Evolutionary conservation across 768 basidiomycete genomes (phyloP).

Genomic region (Mrakia frigida): DNA sequence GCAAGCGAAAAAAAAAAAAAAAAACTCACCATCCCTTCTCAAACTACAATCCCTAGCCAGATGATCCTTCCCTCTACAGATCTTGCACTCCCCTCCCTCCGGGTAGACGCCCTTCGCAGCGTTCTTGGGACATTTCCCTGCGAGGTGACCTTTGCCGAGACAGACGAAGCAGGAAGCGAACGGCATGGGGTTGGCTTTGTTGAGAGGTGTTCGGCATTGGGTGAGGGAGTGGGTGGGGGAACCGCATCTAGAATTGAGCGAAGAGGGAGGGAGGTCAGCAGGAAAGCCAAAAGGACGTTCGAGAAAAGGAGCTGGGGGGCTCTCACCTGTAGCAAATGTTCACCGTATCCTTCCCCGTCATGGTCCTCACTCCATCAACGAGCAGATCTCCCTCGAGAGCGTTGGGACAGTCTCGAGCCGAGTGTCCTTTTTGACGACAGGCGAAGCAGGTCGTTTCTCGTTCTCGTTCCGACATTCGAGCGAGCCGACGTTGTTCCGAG

Average conservation of each 20-base stretch:
- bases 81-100: constrained; percentile 78
- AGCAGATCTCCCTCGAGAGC: constrained; percentile 37
- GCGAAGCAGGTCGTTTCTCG: constrained; percentile 72
- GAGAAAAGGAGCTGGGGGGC: neutral
- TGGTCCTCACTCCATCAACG: constrained; percentile 21
- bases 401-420: constrained; percentile 72
- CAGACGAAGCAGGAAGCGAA: constrained; percentile 93
- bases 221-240: constrained; percentile 71
- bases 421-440: constrained; percentile 76
- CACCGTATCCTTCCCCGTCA: constrained; percentile 40
- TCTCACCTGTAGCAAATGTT: constrained; percentile 69
- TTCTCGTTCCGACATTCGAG: constrained; percentile 57
- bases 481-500: constrained; percentile 58
- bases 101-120: constrained; percentile 76
- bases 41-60: constrained; percentile 70
- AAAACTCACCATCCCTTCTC: constrained; percentile 35
- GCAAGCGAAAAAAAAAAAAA: too few species aligned
- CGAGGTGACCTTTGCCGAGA: constrained; percentile 73
- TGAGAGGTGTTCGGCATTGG: constrained; percentile 62
- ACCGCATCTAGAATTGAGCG: constrained; percentile 61
- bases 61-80: constrained; percentile 79
- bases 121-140: constrained; percentile 75
- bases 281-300: neutral
- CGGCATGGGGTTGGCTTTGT: constrained; percentile 65
- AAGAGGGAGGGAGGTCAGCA: neutral